phyloP scores from a whole-genome alignment of 106 monocot species.

The Dendrobium officinale region DNA sequence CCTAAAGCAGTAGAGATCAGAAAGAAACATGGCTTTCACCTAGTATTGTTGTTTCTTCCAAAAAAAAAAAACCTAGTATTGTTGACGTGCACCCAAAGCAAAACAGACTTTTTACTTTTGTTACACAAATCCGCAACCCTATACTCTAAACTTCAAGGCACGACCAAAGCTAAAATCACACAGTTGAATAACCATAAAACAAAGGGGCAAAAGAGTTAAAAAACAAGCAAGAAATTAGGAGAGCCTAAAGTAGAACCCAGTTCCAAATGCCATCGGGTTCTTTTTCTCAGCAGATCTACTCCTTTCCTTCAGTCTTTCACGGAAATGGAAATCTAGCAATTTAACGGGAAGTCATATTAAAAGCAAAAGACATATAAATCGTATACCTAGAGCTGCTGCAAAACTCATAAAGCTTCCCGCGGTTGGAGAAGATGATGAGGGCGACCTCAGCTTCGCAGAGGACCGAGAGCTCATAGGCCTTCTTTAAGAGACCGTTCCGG shows the following conservation, averaged over 20 bases:
- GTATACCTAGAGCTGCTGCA: constrained; percentile 8
- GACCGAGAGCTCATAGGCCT: constrained; percentile 67
- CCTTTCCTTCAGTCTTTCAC: not conserved
- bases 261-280: not conserved
- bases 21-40: not conserved
- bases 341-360: not conserved
- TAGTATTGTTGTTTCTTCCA: too few species aligned
- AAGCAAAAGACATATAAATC: not conserved
- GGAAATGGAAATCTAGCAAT: not conserved
- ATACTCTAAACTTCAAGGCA: not conserved
- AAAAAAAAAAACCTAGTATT: not conserved
- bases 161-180: not conserved
- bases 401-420: constrained; percentile 45
- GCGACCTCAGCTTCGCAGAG: constrained; percentile 75
- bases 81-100: not conserved
- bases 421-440: constrained; percentile 67
- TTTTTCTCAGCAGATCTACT: constrained; percentile 8
- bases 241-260: constrained; percentile 5
- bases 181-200: not conserved
- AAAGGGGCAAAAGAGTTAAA: not conserved
- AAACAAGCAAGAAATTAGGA: constrained; percentile 3
- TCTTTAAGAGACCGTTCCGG: constrained; percentile 61
- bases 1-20: not conserved
- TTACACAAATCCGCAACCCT: not conserved
- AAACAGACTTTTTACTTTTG: not conserved